Conservation (phyloP, 1,284 basidiomycete species). For the Erythrobasidium hasegawianum region DNA sequence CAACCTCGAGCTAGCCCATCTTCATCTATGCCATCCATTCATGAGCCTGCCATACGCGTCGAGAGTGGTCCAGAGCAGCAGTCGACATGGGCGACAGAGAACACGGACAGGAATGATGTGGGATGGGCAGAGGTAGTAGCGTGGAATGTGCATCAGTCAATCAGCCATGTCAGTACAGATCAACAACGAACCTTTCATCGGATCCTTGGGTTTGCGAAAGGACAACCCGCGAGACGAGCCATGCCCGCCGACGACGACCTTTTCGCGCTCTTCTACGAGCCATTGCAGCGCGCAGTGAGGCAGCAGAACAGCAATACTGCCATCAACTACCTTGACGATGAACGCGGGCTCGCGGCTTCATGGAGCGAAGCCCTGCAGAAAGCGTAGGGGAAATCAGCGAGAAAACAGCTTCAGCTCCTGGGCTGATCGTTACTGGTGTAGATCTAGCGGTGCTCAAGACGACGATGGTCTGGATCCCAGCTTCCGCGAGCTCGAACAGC, state of each 20-base stretch:
- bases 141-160: no score
- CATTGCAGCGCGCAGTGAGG: slow-evolving; percentile 35
- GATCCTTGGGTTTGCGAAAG: no score
- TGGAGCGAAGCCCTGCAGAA: slow-evolving; percentile 36
- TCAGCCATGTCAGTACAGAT: no score
- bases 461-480: neutral
- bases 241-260: slow-evolving; percentile 20
- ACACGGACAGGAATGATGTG: no score
- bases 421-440: neutral
- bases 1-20: no score
- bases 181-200: no score
- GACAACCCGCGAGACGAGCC: no score
- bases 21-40: no score
- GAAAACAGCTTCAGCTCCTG: neutral
- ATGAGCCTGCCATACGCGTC: no score
- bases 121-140: no score
- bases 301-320: slow-evolving; percentile 7
- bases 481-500: slow-evolving; percentile 62
- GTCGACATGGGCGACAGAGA: no score
- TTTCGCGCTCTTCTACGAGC: slow-evolving; percentile 38
- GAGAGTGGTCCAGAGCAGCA: no score
- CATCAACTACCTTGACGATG: slow-evolving; percentile 37
- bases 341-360: slow-evolving; percentile 36
- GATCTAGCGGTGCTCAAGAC: neutral
- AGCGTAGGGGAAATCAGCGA: slow-evolving; percentile 22